phyloP scores from a whole-genome alignment of 2,329 filamentous ascomycete species.

The Plenodomus lindquistii region DNA sequence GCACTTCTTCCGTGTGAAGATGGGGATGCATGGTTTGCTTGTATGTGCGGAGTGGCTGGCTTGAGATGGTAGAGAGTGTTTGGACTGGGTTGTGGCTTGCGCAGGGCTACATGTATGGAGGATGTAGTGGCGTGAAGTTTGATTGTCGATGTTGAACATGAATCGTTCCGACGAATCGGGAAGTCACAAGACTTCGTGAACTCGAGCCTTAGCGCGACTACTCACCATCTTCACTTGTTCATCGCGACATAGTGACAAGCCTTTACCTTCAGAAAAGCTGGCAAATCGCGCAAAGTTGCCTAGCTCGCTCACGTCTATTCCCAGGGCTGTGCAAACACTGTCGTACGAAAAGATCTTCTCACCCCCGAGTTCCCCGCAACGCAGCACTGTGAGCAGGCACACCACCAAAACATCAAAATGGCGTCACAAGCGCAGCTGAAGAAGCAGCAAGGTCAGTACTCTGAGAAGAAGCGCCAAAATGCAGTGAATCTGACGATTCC shows the following conservation, averaged over 20 bases:
- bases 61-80: background rate
- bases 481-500: too few species aligned
- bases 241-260: constrained; percentile 1
- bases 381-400: background rate
- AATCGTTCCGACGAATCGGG: constrained; percentile 15
- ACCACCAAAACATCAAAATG: constrained; percentile 43
- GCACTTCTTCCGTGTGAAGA: constrained; percentile 88
- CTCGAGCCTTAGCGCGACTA: constrained; percentile 23
- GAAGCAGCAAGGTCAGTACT: constrained; percentile 70
- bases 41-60: background rate
- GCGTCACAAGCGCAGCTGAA: constrained; percentile 60
- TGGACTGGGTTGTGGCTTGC: background rate
- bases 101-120: background rate
- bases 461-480: background rate
- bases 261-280: background rate
- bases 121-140: constrained; percentile 9
- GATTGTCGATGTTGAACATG: constrained; percentile 3
- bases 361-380: constrained; percentile 29
- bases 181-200: constrained; percentile 31
- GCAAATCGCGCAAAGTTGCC: too few species aligned
- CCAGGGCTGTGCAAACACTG: background rate
- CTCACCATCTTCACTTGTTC: constrained; percentile 4
- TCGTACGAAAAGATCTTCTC: constrained; percentile 2
- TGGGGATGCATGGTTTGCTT: constrained; percentile 85
- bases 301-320: too few species aligned